Percentiles rank a stretch among this genome's conserved stretches.
These are phyloP conservation scores for Leucocoprinus leucothites DNA, from an alignment of 768 basidiomycete species.

Conservation along the genomic window DNA sequence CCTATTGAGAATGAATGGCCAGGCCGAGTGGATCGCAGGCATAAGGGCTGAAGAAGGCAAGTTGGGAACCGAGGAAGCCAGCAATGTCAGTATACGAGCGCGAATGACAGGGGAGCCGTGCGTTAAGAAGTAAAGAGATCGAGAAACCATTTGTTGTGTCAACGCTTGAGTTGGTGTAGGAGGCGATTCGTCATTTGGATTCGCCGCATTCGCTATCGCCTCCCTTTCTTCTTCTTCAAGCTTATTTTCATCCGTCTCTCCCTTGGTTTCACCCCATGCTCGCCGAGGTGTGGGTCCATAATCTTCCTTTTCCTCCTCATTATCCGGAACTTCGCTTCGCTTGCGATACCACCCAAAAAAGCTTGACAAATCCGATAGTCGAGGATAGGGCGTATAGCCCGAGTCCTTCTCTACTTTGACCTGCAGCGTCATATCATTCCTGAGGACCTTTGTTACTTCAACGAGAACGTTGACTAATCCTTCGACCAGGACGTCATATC, in stretches of 20 bases:
- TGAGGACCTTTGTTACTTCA: constrained; percentile 81
- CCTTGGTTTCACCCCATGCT: constrained; percentile 47
- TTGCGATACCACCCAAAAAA: constrained; percentile 68
- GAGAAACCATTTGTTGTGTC: constrained; percentile 81
- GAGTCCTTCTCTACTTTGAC: constrained; percentile 24
- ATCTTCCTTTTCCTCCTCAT: constrained; percentile 40
- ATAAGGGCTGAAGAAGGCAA: constrained; percentile 72
- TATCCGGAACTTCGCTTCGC: constrained; percentile 32
- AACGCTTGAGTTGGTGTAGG: constrained; percentile 72
- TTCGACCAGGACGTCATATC: constrained; percentile 83
- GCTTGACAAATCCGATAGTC: constrained; percentile 35
- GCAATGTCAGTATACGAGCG: constrained; percentile 72
- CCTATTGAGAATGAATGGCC: constrained; percentile 93
- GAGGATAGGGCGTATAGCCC: constrained; percentile 20
- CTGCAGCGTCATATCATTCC: constrained; percentile 32
- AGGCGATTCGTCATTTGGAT: constrained; percentile 45
- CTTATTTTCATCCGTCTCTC: constrained; percentile 23
- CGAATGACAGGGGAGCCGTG: constrained; percentile 87
- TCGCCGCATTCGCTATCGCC: constrained; percentile 23
- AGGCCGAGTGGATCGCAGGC: constrained; percentile 82
- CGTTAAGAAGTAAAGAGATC: constrained; percentile 88
- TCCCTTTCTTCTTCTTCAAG: constrained; percentile 17
- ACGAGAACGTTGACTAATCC: constrained; percentile 84
- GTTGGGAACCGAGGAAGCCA: constrained; percentile 72
- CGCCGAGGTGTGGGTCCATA: constrained; percentile 59